Conservation (phyloP, 2,329 filamentous ascomycete genomes). For the Aaosphaeria pasadenensis region DNA sequence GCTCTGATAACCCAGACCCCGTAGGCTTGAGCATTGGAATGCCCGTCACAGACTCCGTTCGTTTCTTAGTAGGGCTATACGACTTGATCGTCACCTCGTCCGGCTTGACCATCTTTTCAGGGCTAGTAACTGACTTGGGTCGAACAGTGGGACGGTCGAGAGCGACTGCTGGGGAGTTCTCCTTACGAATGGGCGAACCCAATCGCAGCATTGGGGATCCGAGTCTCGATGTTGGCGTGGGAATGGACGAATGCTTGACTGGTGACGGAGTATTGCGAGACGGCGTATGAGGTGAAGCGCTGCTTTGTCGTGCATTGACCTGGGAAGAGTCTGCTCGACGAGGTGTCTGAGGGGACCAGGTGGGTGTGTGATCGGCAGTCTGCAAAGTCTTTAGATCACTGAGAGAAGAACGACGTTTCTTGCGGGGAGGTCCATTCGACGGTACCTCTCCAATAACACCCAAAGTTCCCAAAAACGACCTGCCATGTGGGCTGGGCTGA, state of each 20-base stretch:
- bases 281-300: constrained; percentile 29
- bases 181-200: constrained; percentile 45
- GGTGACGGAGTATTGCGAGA: constrained; percentile 22
- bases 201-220: constrained; percentile 22
- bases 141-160: constrained; percentile 22
- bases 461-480: constrained; percentile 31
- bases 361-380: constrained; percentile 46
- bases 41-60: constrained; percentile 44
- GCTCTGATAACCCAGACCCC: constrained; percentile 48
- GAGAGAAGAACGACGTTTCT: constrained; percentile 86
- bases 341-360: constrained; percentile 39
- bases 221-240: constrained; percentile 28
- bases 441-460: constrained; percentile 53
- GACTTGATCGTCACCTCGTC: constrained; percentile 39
- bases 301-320: constrained; percentile 20
- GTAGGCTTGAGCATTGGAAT: constrained; percentile 50
- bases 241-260: constrained; percentile 39
- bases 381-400: constrained; percentile 78
- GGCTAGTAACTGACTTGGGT: constrained; percentile 15
- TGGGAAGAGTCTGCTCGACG: constrained; percentile 22
- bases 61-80: constrained; percentile 42
- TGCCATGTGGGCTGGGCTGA: constrained; percentile 36
- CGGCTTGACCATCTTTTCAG: constrained; percentile 15
- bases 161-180: constrained; percentile 38
- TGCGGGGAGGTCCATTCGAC: constrained; percentile 43